Conservation (phyloP, 768 basidiomycete species). For the Asterophora lycoperdoides region DNA sequence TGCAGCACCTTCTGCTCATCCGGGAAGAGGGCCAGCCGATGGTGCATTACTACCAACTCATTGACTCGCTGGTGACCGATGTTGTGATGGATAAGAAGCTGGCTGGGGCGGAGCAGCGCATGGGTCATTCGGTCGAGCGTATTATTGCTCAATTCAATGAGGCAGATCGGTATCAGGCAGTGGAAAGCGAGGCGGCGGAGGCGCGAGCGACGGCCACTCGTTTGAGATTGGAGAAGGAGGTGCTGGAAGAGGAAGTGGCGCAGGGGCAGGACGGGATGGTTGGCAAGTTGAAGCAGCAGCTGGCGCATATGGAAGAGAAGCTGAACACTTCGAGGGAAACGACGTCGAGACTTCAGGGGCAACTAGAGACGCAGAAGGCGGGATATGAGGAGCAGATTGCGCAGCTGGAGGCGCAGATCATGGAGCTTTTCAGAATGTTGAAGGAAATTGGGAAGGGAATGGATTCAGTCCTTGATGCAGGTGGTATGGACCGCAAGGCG, state of each 20-base stretch:
- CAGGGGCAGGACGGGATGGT: constrained; percentile 81
- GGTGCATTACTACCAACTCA: constrained; percentile 85
- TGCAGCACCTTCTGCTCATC: constrained; percentile 91
- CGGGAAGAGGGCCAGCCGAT: constrained; percentile 81
- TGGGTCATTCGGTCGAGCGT: constrained; percentile 86
- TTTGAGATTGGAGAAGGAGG: constrained; percentile 78
- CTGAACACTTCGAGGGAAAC: constrained; percentile 76
- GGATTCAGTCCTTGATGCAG: constrained; percentile 66
- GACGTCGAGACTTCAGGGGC: constrained; percentile 67
- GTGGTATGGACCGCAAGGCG: constrained; percentile 73
- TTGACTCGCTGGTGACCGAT: constrained; percentile 86
- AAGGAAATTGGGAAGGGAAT: constrained; percentile 78
- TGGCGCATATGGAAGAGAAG: constrained; percentile 70
- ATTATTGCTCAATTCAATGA: constrained; percentile 90
- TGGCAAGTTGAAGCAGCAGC: constrained; percentile 70
- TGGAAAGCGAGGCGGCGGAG: constrained; percentile 72
- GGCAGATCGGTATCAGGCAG: constrained; percentile 74
- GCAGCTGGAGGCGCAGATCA: constrained; percentile 88
- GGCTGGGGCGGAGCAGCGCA: constrained; percentile 74
- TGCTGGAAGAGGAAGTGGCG: constrained; percentile 75
- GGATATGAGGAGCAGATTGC: constrained; percentile 83
- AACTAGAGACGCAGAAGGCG: constrained; percentile 70
- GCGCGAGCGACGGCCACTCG: constrained; percentile 60
- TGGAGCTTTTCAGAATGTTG: constrained; percentile 92
- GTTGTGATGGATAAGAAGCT: constrained; percentile 92